A percentile compares a stretch with the other conserved stretches of the same genome.
Conservation (phyloP, 805 yeast genomes). For the Candida sonorensis region DNA sequence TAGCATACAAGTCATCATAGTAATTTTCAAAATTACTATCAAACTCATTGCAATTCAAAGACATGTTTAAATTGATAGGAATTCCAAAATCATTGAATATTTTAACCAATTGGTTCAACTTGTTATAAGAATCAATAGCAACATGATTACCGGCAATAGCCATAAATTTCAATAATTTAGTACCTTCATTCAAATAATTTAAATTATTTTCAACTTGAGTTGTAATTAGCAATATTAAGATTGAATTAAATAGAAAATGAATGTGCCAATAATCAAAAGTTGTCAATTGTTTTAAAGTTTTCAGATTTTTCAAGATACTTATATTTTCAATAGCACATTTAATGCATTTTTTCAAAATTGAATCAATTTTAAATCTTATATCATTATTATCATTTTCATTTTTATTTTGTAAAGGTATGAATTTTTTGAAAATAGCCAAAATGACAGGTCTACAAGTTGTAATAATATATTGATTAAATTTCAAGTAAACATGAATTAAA, state of each 20-base stretch:
- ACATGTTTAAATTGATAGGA: conserved; percentile 10
- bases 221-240: conserved; percentile 24
- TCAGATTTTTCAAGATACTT: conserved; percentile 22
- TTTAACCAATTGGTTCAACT: conserved; percentile 16
- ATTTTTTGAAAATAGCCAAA: conserved; percentile 28
- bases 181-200: conserved; percentile 12
- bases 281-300: conserved; percentile 23
- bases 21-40: too few relatives aligned
- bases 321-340: conserved; percentile 27
- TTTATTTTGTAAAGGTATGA: conserved; percentile 11
- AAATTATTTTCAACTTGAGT: conserved; percentile 8
- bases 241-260: conserved; percentile 30
- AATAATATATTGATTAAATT: conserved; percentile 30
- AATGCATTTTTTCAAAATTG: conserved; percentile 25
- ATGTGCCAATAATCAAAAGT: conserved; percentile 36
- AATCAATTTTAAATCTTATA: conserved; percentile 18
- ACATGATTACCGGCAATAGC: conserved; percentile 23
- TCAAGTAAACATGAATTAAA: conserved; percentile 27
- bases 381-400: too few relatives aligned
- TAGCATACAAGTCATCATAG: too few relatives aligned
- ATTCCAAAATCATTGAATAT: conserved; percentile 16
- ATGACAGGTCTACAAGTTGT: conserved; percentile 31
- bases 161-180: conserved; percentile 22
- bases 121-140: conserved; percentile 20
- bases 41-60: too few relatives aligned